Conservation (phyloP, 176 grass and related monocot genomes). For the Cenchrus americanus region DNA sequence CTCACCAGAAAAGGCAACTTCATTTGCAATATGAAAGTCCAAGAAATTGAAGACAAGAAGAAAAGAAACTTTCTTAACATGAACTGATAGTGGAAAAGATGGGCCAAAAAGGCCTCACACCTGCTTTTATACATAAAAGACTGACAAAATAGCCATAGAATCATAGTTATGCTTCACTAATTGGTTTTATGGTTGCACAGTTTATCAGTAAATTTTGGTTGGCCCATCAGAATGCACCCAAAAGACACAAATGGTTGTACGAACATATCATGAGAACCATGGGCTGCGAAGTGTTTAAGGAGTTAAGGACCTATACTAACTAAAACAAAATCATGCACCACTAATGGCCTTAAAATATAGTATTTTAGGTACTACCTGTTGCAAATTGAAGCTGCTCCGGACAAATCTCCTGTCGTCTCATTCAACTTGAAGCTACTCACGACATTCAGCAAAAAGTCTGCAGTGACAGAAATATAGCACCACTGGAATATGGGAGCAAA, state of each 20-base stretch:
- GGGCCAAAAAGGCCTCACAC: not conserved
- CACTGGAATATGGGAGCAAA: conserved; percentile 18
- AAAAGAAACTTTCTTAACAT: conserved; percentile 11
- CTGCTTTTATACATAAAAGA: conserved; percentile 11
- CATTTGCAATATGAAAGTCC: conserved; percentile 78
- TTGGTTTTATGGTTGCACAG: not conserved
- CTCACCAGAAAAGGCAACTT: conserved; percentile 89
- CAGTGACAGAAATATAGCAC: conserved; percentile 23
- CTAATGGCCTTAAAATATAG: not conserved
- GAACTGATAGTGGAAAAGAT: not conserved
- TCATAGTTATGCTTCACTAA: conserved; percentile 3
- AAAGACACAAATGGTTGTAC: conserved; percentile 7
- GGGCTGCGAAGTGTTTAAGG: not conserved
- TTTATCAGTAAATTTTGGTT: conserved; percentile 23
- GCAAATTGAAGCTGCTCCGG: conserved; percentile 82
- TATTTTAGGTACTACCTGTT: conserved; percentile 65
- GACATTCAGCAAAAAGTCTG: conserved; percentile 90
- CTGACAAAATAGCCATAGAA: not conserved
- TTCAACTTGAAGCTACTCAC: conserved; percentile 73
- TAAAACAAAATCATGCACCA: not conserved
- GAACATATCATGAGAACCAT: not conserved
- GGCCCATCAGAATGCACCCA: not conserved
- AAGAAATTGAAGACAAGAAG: conserved; percentile 69
- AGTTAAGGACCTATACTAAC: not conserved
- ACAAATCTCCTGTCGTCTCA: conserved; percentile 89